Evolutionary conservation across 2,329 filamentous ascomycete species (phyloP).

Genomic region (Peltaster fructicola): DNA sequence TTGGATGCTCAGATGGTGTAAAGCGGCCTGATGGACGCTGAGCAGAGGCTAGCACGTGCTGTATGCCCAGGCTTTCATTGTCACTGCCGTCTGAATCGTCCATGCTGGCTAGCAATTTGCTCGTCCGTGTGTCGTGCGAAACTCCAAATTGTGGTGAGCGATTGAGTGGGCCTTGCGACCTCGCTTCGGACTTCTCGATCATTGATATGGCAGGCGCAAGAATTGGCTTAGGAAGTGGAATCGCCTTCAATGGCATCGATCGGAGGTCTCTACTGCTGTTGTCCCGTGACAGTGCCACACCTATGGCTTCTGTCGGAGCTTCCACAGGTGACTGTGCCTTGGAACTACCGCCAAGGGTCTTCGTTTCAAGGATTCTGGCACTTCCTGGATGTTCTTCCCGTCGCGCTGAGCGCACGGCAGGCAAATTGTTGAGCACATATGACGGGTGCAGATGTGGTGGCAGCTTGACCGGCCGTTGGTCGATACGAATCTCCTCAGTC

Average conservation of each 20-base stretch:
- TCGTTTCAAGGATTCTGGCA: background rate
- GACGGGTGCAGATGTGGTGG: conserved; percentile 67
- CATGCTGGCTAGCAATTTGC: conserved; percentile 9
- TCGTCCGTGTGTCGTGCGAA: conserved; percentile 9
- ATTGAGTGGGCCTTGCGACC: conserved; percentile 15
- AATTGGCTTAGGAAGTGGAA: conserved; percentile 16
- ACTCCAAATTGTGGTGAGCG: conserved; percentile 19
- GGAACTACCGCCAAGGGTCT: background rate
- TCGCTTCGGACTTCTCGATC: conserved; percentile 3
- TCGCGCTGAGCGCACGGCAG: too few relatives aligned
- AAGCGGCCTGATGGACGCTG: conserved; percentile 15
- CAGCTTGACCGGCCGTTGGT: conserved; percentile 56
- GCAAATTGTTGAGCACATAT: conserved; percentile 33
- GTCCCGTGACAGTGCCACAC: conserved; percentile 9
- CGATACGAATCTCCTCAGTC: conserved; percentile 79
- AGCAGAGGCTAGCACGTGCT: too few relatives aligned
- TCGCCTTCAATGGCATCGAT: conserved; percentile 15
- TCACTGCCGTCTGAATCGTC: conserved; percentile 15
- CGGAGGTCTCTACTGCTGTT: conserved; percentile 11
- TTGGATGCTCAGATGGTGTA: conserved; percentile 15
- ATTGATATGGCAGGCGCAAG: conserved; percentile 11
- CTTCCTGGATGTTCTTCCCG: background rate
- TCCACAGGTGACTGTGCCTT: conserved; percentile 13
- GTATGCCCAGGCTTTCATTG: too few relatives aligned
- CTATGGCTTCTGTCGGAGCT: conserved; percentile 8